These are phyloP conservation scores for Umbelopsis ramanniana DNA, from an alignment of 192 early-diverging fungal species.

Conservation along the genomic window DNA sequence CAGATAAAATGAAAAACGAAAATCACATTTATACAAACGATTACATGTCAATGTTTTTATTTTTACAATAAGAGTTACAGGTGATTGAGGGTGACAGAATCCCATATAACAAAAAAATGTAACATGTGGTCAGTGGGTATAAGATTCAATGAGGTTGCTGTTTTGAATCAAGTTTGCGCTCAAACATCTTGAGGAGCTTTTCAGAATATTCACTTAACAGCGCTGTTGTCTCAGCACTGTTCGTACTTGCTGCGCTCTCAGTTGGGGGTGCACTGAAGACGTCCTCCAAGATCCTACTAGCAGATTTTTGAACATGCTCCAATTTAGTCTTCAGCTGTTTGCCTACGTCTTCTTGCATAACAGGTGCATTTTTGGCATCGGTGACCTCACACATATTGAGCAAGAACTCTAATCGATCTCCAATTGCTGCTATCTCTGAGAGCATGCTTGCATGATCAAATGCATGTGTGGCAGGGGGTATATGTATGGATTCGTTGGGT, in stretches of 20 bases:
- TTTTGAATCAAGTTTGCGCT: conserved; percentile 17
- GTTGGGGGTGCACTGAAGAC: background rate
- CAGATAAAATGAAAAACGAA: no score
- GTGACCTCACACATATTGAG: background rate
- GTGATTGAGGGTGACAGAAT: no score
- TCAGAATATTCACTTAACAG: conserved; percentile 29
- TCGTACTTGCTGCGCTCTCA: background rate
- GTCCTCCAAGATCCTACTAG: background rate
- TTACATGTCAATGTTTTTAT: no score
- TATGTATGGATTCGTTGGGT: background rate
- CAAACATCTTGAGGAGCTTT: conserved; percentile 24
- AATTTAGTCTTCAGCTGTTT: background rate
- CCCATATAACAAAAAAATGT: background rate
- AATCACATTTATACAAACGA: no score
- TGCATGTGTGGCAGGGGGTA: background rate
- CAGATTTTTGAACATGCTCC: background rate
- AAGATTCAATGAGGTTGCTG: background rate
- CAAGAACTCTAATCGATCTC: background rate
- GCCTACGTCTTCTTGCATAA: background rate
- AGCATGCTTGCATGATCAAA: background rate
- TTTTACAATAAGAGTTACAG: background rate
- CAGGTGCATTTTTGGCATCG: background rate
- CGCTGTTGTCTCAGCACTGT: background rate
- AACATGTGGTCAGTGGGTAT: background rate
- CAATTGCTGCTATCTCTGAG: background rate